Conservation (phyloP, 2,329 filamentous ascomycete genomes). For the Fusarium algeriense region DNA sequence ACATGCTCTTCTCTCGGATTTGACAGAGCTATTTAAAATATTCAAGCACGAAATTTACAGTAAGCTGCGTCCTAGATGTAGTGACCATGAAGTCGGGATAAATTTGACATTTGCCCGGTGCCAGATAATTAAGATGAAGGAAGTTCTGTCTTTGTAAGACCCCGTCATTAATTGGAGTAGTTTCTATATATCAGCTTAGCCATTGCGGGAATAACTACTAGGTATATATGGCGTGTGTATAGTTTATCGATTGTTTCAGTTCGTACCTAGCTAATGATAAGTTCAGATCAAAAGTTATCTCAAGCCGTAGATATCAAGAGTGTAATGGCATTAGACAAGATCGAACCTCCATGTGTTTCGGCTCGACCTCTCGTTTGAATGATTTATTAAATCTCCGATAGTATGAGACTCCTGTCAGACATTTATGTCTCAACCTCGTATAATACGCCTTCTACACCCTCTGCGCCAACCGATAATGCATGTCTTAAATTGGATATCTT, state of each 20-base stretch:
- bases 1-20: not conserved
- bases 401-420: not conserved
- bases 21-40: not conserved
- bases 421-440: not conserved
- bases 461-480: not conserved
- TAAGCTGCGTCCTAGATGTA: not conserved
- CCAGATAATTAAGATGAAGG: not conserved
- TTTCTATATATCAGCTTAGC: not conserved
- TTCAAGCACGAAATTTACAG: not conserved
- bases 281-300: not conserved
- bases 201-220: not conserved
- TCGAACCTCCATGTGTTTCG: not conserved
- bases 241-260: not conserved
- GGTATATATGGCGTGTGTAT: not conserved
- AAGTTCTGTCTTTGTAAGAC: not conserved
- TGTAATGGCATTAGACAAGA: not conserved
- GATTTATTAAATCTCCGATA: not conserved
- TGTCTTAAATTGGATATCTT: constrained; percentile 1
- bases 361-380: not conserved
- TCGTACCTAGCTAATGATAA: not conserved
- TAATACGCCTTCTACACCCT: not conserved
- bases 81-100: not conserved
- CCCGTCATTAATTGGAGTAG: not conserved
- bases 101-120: not conserved
- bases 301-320: not conserved